Percentiles rank a stretch among this genome's conserved stretches.
These are phyloP conservation scores for Termitomyces sp. DNA, from an alignment of 768 basidiomycete genomes.

Conservation along the genomic window DNA sequence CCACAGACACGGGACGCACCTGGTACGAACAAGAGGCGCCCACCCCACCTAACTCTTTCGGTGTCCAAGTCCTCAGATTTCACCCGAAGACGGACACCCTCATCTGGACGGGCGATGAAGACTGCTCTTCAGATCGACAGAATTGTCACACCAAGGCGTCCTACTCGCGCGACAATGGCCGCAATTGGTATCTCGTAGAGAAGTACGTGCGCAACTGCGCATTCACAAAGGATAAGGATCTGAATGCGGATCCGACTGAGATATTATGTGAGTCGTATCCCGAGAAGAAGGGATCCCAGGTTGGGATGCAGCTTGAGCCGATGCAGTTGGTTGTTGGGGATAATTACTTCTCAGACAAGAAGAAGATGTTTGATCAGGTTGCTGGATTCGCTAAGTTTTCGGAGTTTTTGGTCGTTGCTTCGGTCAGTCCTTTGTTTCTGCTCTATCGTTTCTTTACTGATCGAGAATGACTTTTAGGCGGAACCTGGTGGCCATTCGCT, in stretches of 20 bases:
- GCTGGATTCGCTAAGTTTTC: conserved; percentile 97
- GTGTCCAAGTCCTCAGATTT: conserved; percentile 75
- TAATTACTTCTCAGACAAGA: conserved; percentile 66
- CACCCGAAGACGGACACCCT: conserved; percentile 81
- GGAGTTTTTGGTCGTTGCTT: conserved; percentile 85
- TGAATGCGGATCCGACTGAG: conserved; percentile 78
- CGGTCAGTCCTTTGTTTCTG: conserved; percentile 46
- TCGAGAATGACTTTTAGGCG: conserved; percentile 29
- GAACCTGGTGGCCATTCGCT: conserved; percentile 51
- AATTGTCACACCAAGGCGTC: conserved; percentile 73
- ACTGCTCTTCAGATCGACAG: conserved; percentile 41
- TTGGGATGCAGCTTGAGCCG: conserved; percentile 54
- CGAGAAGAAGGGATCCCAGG: conserved; percentile 79
- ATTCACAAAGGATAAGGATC: conserved; percentile 79
- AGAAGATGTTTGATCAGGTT: conserved; percentile 77
- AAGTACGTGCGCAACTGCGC: conserved; percentile 87
- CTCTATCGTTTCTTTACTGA: background rate
- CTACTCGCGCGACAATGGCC: conserved; percentile 75
- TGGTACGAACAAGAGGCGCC: conserved; percentile 66
- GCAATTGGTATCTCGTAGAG: conserved; percentile 72
- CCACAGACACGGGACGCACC: conserved; percentile 71
- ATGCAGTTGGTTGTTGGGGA: conserved; percentile 76
- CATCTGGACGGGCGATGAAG: conserved; percentile 82
- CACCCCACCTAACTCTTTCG: conserved; percentile 72
- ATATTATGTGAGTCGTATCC: conserved; percentile 90